A percentile compares a stretch with the other conserved stretches of the same genome.
These are phyloP conservation scores for Tothia fuscella DNA, from an alignment of 2,329 filamentous ascomycete genomes.

Conservation along the genomic window DNA sequence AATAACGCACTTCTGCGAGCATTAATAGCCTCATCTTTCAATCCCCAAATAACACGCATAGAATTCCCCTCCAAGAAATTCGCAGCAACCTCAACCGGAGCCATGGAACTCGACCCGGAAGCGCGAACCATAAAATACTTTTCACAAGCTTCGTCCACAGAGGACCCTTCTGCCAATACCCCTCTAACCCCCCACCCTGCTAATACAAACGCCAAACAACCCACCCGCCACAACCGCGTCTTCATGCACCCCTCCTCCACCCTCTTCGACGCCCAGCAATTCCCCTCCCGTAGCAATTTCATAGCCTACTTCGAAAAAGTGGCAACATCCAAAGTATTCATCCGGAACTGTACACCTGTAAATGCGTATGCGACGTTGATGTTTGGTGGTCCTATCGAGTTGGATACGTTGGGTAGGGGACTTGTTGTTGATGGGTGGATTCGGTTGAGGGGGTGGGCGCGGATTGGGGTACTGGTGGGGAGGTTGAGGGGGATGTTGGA, in stretches of 20 bases:
- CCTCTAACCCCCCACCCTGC: neutral
- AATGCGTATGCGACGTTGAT: slow-evolving; percentile 81
- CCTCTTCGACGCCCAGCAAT: slow-evolving; percentile 71
- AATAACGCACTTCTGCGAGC: slow-evolving; percentile 36
- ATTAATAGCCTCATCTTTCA: slow-evolving; percentile 39
- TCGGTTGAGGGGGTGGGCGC: slow-evolving; percentile 75
- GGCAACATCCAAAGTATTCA: slow-evolving; percentile 72
- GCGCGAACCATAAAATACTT: slow-evolving; percentile 88
- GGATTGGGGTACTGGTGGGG: slow-evolving; percentile 81
- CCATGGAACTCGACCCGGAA: slow-evolving; percentile 87
- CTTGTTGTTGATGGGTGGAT: slow-evolving; percentile 90
- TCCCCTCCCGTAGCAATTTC: slow-evolving; percentile 59
- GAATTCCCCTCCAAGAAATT: slow-evolving; percentile 95
- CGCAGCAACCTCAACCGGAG: slow-evolving; percentile 71
- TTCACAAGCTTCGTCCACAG: slow-evolving; percentile 35
- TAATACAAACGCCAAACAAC: slow-evolving; percentile 50
- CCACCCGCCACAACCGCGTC: slow-evolving; percentile 45
- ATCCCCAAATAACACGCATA: slow-evolving; percentile 81
- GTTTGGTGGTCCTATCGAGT: slow-evolving; percentile 71
- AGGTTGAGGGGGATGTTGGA: slow-evolving; percentile 79
- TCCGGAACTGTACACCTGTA: slow-evolving; percentile 82
- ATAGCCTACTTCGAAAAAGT: slow-evolving; percentile 88
- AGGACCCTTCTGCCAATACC: slow-evolving; percentile 15
- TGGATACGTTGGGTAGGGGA: slow-evolving; percentile 80
- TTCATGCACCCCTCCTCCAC: slow-evolving; percentile 88